These are phyloP conservation scores for Cryptomeria japonica DNA, from an alignment of 75 land plant species.

Conservation along the genomic window DNA sequence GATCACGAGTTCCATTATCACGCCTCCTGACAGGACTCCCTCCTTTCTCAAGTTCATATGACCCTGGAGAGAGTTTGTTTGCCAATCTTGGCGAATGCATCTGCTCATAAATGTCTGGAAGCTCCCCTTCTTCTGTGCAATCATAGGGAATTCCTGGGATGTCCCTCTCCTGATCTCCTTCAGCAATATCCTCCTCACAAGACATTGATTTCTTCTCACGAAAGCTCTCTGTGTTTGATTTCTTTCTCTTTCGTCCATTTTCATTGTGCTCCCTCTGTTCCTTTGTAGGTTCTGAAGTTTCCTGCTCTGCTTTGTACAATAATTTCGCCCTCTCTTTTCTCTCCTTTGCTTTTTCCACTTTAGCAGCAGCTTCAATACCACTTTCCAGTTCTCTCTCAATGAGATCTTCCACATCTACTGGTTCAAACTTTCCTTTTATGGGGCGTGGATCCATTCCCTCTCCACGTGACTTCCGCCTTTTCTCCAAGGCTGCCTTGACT, in stretches of 20 bases:
- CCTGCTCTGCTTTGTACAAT: constrained; percentile 12
- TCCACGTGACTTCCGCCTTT: constrained; percentile 56
- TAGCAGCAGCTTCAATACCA: constrained; percentile 60
- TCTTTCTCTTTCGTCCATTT: constrained; percentile 1
- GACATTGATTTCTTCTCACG: constrained; percentile 2
- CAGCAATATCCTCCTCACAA: neutral
- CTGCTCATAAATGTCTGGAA: neutral
- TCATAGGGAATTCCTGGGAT: neutral
- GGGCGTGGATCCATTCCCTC: constrained; percentile 12
- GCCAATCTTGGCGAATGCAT: neutral
- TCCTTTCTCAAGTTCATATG: neutral
- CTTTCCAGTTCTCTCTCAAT: constrained; percentile 88
- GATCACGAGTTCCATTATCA: constrained; percentile 3
- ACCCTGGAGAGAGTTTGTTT: neutral
- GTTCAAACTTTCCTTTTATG: constrained; percentile 37
- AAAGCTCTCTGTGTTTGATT: neutral
- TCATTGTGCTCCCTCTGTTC: constrained; percentile 6
- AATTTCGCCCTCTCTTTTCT: constrained; percentile 31
- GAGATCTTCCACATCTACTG: constrained; percentile 85
- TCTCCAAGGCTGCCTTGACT: constrained; percentile 74
- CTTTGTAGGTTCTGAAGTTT: neutral
- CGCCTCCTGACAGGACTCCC: constrained; percentile 2
- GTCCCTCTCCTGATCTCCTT: constrained; percentile 3
- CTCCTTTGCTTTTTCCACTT: constrained; percentile 38
- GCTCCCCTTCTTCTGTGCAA: constrained; percentile 4